Evolutionary conservation across 768 basidiomycete species (phyloP).

Genomic region (Porphyrellus cyaneotinctus): DNA sequence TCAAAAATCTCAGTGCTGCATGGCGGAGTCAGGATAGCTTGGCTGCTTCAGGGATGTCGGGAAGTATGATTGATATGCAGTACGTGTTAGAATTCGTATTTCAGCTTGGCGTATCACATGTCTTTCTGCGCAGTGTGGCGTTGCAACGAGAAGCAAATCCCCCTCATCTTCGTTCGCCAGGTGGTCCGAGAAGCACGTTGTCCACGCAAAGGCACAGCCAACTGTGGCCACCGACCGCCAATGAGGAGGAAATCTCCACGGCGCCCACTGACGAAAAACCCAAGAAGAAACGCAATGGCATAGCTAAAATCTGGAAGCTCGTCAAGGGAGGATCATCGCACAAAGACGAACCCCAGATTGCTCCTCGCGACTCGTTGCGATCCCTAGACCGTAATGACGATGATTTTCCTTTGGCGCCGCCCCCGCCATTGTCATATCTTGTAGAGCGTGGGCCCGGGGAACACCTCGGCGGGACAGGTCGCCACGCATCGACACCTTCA

Average conservation of each 20-base stretch:
- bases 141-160: slow-evolving; percentile 61
- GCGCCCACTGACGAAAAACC: slow-evolving; percentile 40
- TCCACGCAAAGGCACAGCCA: slow-evolving; percentile 46
- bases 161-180: slow-evolving; percentile 29
- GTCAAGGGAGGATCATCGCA: slow-evolving; percentile 58
- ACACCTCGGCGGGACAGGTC: slow-evolving; percentile 39
- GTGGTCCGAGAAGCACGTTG: slow-evolving; percentile 32
- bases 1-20: slow-evolving; percentile 63
- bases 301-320: slow-evolving; percentile 78
- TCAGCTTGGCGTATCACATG: slow-evolving; percentile 5
- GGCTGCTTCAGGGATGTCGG: slow-evolving; percentile 74
- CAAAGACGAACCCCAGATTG: slow-evolving; percentile 29
- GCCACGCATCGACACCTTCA: slow-evolving; percentile 69
- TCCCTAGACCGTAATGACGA: slow-evolving; percentile 49
- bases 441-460: slow-evolving; percentile 58
- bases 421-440: slow-evolving; percentile 87
- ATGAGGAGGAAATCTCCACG: slow-evolving; percentile 24
- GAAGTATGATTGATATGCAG: slow-evolving; percentile 94
- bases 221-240: slow-evolving; percentile 45
- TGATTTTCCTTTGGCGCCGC: slow-evolving; percentile 77
- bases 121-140: slow-evolving; percentile 52
- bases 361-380: slow-evolving; percentile 37
- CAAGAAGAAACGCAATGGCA: slow-evolving; percentile 76
- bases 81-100: slow-evolving; percentile 41
- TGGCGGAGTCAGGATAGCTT: slow-evolving; percentile 82